Base-by-base conservation (phyloP, 75 land plant genomes). In the Pinus taeda region DNA sequence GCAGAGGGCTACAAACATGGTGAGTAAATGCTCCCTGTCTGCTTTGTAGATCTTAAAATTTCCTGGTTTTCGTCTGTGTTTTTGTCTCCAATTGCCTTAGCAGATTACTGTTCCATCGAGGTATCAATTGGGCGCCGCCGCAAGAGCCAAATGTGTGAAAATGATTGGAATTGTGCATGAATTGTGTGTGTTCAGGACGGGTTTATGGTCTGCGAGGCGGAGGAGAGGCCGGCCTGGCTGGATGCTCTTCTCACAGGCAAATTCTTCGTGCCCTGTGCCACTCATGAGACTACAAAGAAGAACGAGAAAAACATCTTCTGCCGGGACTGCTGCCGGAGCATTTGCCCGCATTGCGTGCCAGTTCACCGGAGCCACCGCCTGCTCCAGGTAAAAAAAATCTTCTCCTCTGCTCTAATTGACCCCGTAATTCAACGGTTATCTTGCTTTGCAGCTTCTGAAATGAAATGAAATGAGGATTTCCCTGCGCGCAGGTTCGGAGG, bases 281-380 rank as follows among this genome's bases (percentile, higher is more conserved):
- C 15, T 59, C 96, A 93, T 57, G 82, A 84, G 74, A 61, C 79
- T 3, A 78, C 66, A 12, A 92, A 79, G 81, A 91, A 89, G 84
- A 93, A 91, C 74, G 95, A 93, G 82, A 86, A 84, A 75, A 93
- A 93, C 80, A 77, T 92, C 57, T 89, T 76, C 71, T 93, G 95
- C 74, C 65, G 89, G 77, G 94, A 93, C 64, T 93, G 95, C 81
- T 84, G 84, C 81, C 70, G n/a, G 59, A 73, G 87, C 56, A 72
- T 91, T 20, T 91, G 93, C 75, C 89, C 88, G 24, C 89, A 84
- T 71, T 89, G 93, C 66, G 66, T 85, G 49, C 56, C 74, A 13
- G 74, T 59, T 59, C 93, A 89, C 58, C 83, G 76, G 73, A 78
- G 79, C 72, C 93, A 91, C 78, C 76, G 92, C 56, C 85, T 91